Evolutionary conservation across 176 grass and related monocot species (phyloP), one percentile per base, ranked within the genome.

Genomic region (Melocanna baccifera): DNA sequence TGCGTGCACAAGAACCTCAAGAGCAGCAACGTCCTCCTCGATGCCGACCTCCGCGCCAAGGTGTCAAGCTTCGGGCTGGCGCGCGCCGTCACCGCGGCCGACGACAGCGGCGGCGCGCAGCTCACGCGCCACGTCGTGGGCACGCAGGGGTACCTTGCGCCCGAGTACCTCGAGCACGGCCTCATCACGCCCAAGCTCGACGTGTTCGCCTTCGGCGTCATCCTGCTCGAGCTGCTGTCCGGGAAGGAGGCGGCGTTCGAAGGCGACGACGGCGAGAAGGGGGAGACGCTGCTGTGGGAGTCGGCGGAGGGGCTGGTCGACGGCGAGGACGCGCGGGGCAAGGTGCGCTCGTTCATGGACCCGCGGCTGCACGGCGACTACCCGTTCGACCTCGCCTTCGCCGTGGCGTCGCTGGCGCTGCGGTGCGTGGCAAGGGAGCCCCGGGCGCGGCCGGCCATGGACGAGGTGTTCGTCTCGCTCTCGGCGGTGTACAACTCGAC

Each of bases 1-100:
- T 97, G 89, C 74, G 84, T 97, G 48, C 94, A 97, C 79, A 93
- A 97, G 87, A 97, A 94, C 43, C 63, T 97, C 43, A 90, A 97
- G 79, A 91, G 79, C 87, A 91, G 69, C 87, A 92, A 92, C 82
- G 59, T 97, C 29, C 88, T 97, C 16, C 79, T 97, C 53, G 91
- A 97, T 77, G 72, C 50, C 32, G 85, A 92, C 79, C 72, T 94
- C 63, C 86, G 89, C 52, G 94, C 87, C 58, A 97, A 92, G 87
- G 69, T 97, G 16, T 91, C 89, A 1, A 87, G 80, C 78, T 97
- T 97, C 57, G 79, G 87, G 19, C 89, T 94, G 22, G 94, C 94
- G 9, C 92, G 94, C 48, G 59, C 85, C 9, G 75, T 97, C 52
- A 3, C 40, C 20, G 61, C 11, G 10, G 20, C 36, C 64, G 64